Conservation (phyloP, 176 grass and related monocot species). For the Oryza longistaminata region DNA sequence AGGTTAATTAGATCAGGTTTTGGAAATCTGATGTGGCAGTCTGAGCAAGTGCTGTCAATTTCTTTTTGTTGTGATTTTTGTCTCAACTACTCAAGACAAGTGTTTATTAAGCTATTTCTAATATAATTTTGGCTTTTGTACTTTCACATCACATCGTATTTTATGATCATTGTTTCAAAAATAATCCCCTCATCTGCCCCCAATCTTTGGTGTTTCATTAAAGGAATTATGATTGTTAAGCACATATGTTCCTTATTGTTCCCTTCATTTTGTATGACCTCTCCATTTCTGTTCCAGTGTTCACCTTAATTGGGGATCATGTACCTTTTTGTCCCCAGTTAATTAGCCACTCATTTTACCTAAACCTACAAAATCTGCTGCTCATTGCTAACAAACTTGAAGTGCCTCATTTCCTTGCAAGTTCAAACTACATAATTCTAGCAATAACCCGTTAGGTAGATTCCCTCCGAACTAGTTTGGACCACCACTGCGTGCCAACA, state of each 20-base stretch:
- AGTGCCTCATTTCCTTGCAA: background rate
- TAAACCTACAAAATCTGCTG: background rate
- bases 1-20: slow-evolving; percentile 35
- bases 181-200: background rate
- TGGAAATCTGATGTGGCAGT: slow-evolving; percentile 27
- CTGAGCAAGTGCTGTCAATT: slow-evolving; percentile 28
- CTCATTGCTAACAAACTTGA: background rate
- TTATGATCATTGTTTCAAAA: slow-evolving; percentile 15
- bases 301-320: background rate
- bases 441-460: too few species aligned
- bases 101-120: slow-evolving; percentile 53
- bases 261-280: background rate
- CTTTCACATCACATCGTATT: background rate
- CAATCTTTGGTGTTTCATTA: background rate
- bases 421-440: background rate
- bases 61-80: slow-evolving; percentile 31
- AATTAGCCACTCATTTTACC: background rate
- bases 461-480: background rate
- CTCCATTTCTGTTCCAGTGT: background rate
- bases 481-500: background rate
- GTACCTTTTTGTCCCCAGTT: too few species aligned
- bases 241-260: background rate
- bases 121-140: slow-evolving; percentile 44
- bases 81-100: slow-evolving; percentile 13
- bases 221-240: background rate